A percentile compares a stretch with the other conserved stretches of the same genome.
phyloP scores from a whole-genome alignment of 192 early-diverging fungal genomes.

The Linderina pennispora region DNA sequence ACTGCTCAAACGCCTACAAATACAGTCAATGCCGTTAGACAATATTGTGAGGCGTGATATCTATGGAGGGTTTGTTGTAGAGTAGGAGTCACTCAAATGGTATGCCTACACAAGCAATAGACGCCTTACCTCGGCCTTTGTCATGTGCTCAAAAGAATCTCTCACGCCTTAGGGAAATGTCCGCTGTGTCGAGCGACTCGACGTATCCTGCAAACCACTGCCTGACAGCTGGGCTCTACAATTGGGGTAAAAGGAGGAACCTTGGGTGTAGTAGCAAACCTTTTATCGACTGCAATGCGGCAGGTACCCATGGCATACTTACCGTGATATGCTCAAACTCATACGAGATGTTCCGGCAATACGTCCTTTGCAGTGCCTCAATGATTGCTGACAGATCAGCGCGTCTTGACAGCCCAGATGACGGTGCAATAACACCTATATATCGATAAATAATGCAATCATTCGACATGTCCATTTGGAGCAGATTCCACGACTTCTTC shows the following conservation, averaged over 20 bases:
- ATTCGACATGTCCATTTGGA: not conserved
- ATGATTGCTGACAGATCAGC: slow-evolving; percentile 28
- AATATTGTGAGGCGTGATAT: too few relatives aligned
- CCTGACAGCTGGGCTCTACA: slow-evolving; percentile 61
- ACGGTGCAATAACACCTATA: slow-evolving; percentile 31
- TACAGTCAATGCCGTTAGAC: too few relatives aligned
- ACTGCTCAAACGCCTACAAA: slow-evolving; percentile 73
- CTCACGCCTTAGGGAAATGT: slow-evolving; percentile 49
- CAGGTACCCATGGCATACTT: slow-evolving; percentile 1
- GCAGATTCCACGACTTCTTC: not conserved
- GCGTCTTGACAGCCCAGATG: slow-evolving; percentile 4
- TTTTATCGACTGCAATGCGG: not conserved
- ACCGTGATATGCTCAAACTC: slow-evolving; percentile 88
- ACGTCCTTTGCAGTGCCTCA: slow-evolving; percentile 52
- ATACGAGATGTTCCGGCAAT: slow-evolving; percentile 80
- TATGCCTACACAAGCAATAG: too few relatives aligned
- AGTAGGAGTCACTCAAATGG: too few relatives aligned
- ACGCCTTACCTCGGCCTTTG: slow-evolving; percentile 17
- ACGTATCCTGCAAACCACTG: slow-evolving; percentile 81
- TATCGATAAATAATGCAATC: not conserved
- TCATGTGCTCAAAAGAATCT: slow-evolving; percentile 52
- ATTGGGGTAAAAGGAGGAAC: not conserved
- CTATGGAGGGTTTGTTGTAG: too few relatives aligned
- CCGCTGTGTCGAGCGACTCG: slow-evolving; percentile 47
- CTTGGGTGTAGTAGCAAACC: not conserved